Evolutionary conservation across 441 rosid species (phyloP).

Genomic region (Rhodomyrtus psidioides): DNA sequence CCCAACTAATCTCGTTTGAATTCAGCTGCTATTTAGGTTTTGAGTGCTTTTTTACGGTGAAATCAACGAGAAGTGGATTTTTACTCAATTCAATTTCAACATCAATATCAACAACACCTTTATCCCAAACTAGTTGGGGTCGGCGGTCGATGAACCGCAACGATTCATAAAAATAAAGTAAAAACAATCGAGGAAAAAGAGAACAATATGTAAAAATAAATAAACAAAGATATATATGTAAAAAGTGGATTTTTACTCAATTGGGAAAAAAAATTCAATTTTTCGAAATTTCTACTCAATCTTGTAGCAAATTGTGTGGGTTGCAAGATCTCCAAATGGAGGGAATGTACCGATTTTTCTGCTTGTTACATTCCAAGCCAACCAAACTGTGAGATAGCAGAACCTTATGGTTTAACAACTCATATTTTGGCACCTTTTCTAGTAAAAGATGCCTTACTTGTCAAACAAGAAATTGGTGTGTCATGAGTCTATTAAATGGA

Average conservation of each 20-base stretch:
- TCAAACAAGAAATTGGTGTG: neutral
- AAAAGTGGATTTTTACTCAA: neutral
- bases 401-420: neutral
- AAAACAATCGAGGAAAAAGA: too few relatives aligned
- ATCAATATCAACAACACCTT: too few relatives aligned
- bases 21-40: neutral
- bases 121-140: too few relatives aligned
- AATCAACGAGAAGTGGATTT: neutral
- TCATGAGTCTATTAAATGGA: neutral
- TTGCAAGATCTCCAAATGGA: neutral
- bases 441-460: neutral
- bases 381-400: neutral
- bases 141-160: too few relatives aligned
- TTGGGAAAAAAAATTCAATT: neutral
- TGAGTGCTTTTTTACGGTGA: neutral
- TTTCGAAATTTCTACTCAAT: neutral
- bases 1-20: neutral
- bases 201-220: too few relatives aligned
- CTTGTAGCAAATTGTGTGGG: neutral
- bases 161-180: too few relatives aligned
- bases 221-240: too few relatives aligned
- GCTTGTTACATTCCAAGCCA: neutral
- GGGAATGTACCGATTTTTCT: neutral
- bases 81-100: neutral
- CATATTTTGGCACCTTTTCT: neutral